phyloP scores from a whole-genome alignment of 345 rosid species.

The Psidium guajava region DNA sequence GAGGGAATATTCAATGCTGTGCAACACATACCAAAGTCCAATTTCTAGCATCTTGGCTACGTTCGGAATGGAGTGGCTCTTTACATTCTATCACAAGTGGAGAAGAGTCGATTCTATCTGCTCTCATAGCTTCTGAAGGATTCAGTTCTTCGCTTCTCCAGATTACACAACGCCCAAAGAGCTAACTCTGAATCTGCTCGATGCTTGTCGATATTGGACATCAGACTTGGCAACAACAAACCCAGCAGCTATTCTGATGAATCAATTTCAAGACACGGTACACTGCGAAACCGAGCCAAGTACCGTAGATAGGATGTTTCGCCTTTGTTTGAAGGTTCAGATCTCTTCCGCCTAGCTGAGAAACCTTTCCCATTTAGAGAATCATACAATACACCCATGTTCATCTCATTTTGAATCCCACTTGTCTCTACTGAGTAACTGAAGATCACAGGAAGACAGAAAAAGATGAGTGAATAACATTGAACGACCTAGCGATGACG shows the following conservation, averaged over 20 bases:
- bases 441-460: constrained; percentile 2
- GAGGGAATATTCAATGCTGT: background rate
- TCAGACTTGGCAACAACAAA: background rate
- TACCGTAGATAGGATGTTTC: constrained; percentile 23
- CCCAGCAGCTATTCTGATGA: constrained; percentile 33
- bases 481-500: background rate
- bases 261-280: constrained; percentile 39
- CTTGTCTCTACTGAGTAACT: constrained; percentile 44
- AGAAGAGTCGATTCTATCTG: too few relatives aligned
- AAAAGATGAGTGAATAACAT: background rate
- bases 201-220: background rate
- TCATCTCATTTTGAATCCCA: constrained; percentile 47
- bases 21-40: background rate
- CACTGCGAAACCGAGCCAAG: constrained; percentile 31
- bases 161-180: background rate
- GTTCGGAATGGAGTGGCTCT: background rate
- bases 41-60: background rate
- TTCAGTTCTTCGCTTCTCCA: background rate
- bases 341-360: constrained; percentile 38
- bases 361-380: constrained; percentile 50
- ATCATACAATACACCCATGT: constrained; percentile 60
- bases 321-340: constrained; percentile 20
- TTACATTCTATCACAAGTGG: background rate
- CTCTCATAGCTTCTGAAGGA: background rate
- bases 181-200: background rate